Evolutionary conservation across 805 yeast species (phyloP), one percentile per base, ranked within the genome.

Genomic region (Kodamaea kakaduensis): DNA sequence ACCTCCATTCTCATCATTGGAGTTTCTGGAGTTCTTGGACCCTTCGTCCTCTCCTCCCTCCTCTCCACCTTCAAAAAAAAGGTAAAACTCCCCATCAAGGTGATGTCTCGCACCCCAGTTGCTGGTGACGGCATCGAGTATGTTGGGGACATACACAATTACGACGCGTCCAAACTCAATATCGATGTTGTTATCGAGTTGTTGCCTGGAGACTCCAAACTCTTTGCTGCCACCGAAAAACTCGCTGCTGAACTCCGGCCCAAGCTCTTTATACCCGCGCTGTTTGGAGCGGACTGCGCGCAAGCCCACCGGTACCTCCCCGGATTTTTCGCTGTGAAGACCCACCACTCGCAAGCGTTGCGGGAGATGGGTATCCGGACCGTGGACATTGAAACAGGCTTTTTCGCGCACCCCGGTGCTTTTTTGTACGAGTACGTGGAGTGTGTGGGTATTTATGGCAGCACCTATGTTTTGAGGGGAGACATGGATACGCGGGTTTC

Each of bases 241-340:
- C 30, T 71, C 6, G 68, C 69, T 3, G 49, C 51, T 6, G 54
- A 48, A 17, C 64, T 60, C 31, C 67, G 69, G 41, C 75, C 77
- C 31, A 69, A 71, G 49, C 47, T 75, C 24, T 78, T 66, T 56
- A 68, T 77, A 43, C 81, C 82, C 19, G 70, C 81, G 2, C 82
- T 77, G 47, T 79, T 73, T 45, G 87, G 85, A 21, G 46, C 62
- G 15, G 77, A 75, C 36, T 31, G 66, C n/a, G 50, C 44, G 3
- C 56, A 49, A 6, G 51, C 51, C 15, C 45, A 46, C 3, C 39
- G 44, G 15, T 23, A 35, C 14, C 51, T 64, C 13, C 70, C 75
- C 4, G 61, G 59, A 0, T 56, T 71, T 34, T 46, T 56, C 18
- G 46, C 29, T 2, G 9, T 35, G 12, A 73, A 73, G 48, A 27